Evolutionary conservation across 257 asterid species (phyloP).

Genomic region (Osmanthus fragrans): DNA sequence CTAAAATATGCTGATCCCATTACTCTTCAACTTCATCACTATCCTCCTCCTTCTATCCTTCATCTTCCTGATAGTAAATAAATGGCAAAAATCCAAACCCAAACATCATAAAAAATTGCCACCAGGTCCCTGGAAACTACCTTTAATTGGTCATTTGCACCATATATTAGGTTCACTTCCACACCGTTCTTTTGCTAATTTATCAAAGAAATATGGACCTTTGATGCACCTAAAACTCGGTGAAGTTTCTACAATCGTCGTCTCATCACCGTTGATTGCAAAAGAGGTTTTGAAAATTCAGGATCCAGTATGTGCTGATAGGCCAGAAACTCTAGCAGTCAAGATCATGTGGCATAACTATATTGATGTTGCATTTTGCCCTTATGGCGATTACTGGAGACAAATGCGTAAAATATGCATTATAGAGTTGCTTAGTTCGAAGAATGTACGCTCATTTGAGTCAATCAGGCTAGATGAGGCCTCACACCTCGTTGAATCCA

Average conservation of each 20-base stretch:
- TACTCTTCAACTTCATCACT: background rate
- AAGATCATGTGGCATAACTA: background rate
- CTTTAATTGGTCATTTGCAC: conserved; percentile 15
- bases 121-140: conserved; percentile 19
- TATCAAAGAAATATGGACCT: conserved; percentile 13
- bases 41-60: background rate
- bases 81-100: conserved; percentile 4
- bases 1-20: background rate
- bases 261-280: background rate
- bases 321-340: background rate
- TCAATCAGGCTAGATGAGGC: conserved; percentile 8
- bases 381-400: conserved; percentile 17
- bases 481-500: background rate
- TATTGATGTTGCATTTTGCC: background rate
- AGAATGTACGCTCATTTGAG: conserved; percentile 6
- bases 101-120: background rate
- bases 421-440: conserved; percentile 6
- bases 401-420: conserved; percentile 16
- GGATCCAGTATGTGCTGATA: conserved; percentile 5
- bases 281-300: conserved; percentile 10
- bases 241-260: conserved; percentile 1
- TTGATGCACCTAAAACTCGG: conserved; percentile 10
- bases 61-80: background rate
- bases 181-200: background rate
- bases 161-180: conserved; percentile 1